Conservation (phyloP, 1,284 basidiomycete genomes). For the Apiotrichum akiyoshidainum region DNA sequence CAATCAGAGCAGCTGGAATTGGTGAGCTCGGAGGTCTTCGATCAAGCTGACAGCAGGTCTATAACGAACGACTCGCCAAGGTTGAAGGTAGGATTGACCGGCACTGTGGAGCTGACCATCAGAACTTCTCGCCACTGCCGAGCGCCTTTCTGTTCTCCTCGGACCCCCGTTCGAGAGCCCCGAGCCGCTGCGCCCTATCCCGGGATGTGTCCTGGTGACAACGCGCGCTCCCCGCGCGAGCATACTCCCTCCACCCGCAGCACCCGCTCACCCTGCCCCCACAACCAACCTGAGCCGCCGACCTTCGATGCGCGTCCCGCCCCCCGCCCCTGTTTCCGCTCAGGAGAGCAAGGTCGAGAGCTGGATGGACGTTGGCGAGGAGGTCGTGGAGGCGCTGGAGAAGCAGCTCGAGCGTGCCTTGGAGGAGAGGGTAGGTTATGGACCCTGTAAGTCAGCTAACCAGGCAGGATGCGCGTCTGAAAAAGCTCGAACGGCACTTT, state of each 20-base stretch:
- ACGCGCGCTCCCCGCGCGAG: slow-evolving; percentile 5
- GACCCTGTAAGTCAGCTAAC: neutral
- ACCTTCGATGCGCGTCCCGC: neutral
- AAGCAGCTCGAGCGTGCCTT: slow-evolving; percentile 28
- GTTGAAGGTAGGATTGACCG: slow-evolving; percentile 28
- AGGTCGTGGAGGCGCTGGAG: slow-evolving; percentile 35
- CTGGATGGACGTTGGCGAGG: slow-evolving; percentile 41
- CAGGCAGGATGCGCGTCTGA: slow-evolving; percentile 30
- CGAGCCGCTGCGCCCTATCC: slow-evolving; percentile 35
- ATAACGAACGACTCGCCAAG: slow-evolving; percentile 35
- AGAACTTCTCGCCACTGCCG: slow-evolving; percentile 24
- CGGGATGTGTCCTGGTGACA: slow-evolving; percentile 14
- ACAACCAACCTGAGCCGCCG: slow-evolving; percentile 17
- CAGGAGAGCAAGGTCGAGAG: slow-evolving; percentile 4
- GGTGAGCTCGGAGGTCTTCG: slow-evolving; percentile 17
- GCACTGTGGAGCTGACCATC: neutral
- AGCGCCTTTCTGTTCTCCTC: slow-evolving; percentile 35
- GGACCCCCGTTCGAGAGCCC: slow-evolving; percentile 40
- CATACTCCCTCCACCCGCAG: neutral
- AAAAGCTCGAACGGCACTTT: slow-evolving; percentile 35
- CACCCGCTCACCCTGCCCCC: slow-evolving; percentile 9
- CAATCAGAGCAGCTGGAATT: slow-evolving; percentile 36
- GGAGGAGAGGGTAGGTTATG: slow-evolving; percentile 37
- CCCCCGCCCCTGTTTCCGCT: neutral
- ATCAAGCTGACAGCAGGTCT: slow-evolving; percentile 28